Base-by-base conservation (phyloP, 2,329 filamentous ascomycete genomes). In the Penicillium brevicompactum region DNA sequence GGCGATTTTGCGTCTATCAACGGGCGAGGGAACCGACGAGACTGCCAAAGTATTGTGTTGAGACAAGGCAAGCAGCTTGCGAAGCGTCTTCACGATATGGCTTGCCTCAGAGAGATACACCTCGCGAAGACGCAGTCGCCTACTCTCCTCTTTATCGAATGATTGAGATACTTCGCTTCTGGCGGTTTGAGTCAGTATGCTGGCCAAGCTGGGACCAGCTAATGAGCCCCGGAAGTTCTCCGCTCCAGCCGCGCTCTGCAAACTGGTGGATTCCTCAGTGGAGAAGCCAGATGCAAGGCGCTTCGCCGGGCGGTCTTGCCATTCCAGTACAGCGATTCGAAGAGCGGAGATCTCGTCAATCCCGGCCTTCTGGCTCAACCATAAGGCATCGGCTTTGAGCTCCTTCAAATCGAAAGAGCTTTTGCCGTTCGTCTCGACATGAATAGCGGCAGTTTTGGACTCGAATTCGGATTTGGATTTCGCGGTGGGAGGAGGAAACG, bases 261-360 rank as follows among this genome's bases (percentile, higher is more conserved):
- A 76, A 66, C 90, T 92, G 53, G 87, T 82, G 14, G 86, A 80
- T 78, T 95, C 91, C 64, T 94, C 90, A 45, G 87, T 86, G 0
- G 90, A 91, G 53, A 93, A 84, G 1, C 86, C 85, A 13, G 83
- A 84, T 41, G 86, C 80, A 1, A 97, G 82, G 64, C 92, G 87
- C 44, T 82, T 81, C n/a, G 85, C 81, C n/a, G 91, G 80, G 34
- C 91, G 85, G 60, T 84, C 84, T 75, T 97, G 93, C 80, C 89
- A 90, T 80, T 97, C 94, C 44, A 94, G 76, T 6, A 95, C 78
- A 2, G 87, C 87, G 42, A 96, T 81, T 56, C 94, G 85, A 66
- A 99, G 79, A 24, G 93, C 92, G 11, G 88, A 85, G 42, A 94
- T 79, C 71, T 97, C 87, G 72, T 94, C 91, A 61, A 97, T 85